Conservation (phyloP, 306 rosid species). For the Fagus sylvatica region DNA sequence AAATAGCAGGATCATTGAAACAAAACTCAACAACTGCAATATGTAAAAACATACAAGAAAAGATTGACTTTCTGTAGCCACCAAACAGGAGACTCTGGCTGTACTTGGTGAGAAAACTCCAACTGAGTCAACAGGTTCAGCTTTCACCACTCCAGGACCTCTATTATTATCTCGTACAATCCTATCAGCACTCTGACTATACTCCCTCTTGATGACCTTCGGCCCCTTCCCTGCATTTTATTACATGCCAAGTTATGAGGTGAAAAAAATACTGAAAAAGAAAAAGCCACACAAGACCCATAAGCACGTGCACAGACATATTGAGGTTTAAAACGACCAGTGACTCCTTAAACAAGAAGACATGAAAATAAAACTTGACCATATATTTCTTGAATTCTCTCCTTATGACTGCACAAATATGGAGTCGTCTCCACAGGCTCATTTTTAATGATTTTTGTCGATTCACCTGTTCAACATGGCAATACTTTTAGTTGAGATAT, state of each 20-base stretch:
- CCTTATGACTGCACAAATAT: slow-evolving; percentile 20
- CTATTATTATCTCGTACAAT: slow-evolving; percentile 9
- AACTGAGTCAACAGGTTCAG: slow-evolving; percentile 17
- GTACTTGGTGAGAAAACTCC: slow-evolving; percentile 14
- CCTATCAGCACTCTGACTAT: slow-evolving; percentile 12
- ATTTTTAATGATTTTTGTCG: slow-evolving; percentile 19
- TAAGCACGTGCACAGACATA: background rate
- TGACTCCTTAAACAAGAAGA: background rate
- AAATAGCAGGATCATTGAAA: background rate
- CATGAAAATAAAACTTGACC: slow-evolving; percentile 15
- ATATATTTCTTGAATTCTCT: slow-evolving; percentile 25
- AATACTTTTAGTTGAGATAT: slow-evolving; percentile 9
- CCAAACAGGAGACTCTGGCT: slow-evolving; percentile 34
- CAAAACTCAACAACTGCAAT: background rate
- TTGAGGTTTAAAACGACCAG: background rate
- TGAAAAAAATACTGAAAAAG: background rate
- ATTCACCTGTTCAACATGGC: slow-evolving; percentile 36
- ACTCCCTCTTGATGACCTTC: slow-evolving; percentile 17
- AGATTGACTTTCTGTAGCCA: slow-evolving; percentile 28
- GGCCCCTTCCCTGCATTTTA: slow-evolving; percentile 38
- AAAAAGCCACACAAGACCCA: background rate
- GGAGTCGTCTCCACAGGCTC: slow-evolving; percentile 32
- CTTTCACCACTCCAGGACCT: slow-evolving; percentile 5
- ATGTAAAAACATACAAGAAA: slow-evolving; percentile 37
- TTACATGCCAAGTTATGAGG: background rate